Conservation (phyloP, 2,329 filamentous ascomycete species). For the Xylaria multiplex region DNA sequence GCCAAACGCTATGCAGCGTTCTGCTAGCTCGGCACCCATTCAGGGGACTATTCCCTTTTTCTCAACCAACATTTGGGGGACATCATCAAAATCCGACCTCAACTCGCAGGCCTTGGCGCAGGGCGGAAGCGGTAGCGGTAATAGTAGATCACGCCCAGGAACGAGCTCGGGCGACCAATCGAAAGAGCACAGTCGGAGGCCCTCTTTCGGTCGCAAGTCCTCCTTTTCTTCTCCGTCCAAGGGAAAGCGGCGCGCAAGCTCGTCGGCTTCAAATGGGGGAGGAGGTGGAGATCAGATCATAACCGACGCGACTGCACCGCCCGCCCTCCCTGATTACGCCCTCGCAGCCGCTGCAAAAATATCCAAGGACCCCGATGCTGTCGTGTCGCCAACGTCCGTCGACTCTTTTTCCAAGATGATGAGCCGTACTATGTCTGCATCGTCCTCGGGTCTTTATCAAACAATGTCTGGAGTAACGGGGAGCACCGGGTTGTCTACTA, state of each 20-base stretch:
- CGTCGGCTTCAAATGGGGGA: constrained; percentile 52
- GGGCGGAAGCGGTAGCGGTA: constrained; percentile 22
- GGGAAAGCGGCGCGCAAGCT: constrained; percentile 55
- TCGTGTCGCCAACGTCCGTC: constrained; percentile 49
- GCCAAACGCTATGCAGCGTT: constrained; percentile 36
- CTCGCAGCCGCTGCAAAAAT: constrained; percentile 60
- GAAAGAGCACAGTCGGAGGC: constrained; percentile 57
- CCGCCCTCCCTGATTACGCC: constrained; percentile 65
- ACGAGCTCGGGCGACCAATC: constrained; percentile 51
- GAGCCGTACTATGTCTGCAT: constrained; percentile 52
- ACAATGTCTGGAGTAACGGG: constrained; percentile 45
- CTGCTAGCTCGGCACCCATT: constrained; percentile 32
- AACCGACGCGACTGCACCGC: constrained; percentile 60
- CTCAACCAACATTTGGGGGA: constrained; percentile 47
- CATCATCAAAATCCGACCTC: constrained; percentile 38
- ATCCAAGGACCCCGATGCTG: constrained; percentile 46
- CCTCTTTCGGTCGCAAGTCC: constrained; percentile 64
- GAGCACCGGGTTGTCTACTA: constrained; percentile 41
- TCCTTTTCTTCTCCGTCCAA: constrained; percentile 58
- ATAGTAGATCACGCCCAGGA: constrained; percentile 49
- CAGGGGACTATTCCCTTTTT: constrained; percentile 44
- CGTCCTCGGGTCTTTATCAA: constrained; percentile 30
- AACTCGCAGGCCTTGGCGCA: constrained; percentile 30
- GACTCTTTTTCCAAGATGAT: constrained; percentile 59
- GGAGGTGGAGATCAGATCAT: constrained; percentile 48